Evolutionary conservation across 2,329 filamentous ascomycete genomes (phyloP).

Genomic region (Keithomyces neogunnii): DNA sequence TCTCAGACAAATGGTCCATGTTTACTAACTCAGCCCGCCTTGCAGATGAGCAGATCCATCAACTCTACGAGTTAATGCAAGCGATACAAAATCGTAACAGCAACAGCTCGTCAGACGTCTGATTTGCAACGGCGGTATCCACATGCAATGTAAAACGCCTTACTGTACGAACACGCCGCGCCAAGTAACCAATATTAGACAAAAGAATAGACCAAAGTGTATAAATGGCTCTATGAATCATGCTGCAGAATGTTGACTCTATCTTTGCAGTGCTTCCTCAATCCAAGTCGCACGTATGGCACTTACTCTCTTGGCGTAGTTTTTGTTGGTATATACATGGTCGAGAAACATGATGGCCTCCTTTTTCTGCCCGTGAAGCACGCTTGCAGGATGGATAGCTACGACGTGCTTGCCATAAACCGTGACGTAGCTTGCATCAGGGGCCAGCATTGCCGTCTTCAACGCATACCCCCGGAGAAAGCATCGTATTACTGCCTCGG

Average conservation of each 20-base stretch:
- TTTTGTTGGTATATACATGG: conserved; percentile 58
- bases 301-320: conserved; percentile 59
- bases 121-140: neutral
- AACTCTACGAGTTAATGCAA: conserved; percentile 91
- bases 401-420: conserved; percentile 52
- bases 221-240: too few relatives aligned
- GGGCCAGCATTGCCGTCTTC: conserved; percentile 52
- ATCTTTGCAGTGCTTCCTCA: conserved; percentile 33
- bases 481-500: conserved; percentile 47
- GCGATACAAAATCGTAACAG: conserved; percentile 48
- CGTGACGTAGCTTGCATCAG: conserved; percentile 54
- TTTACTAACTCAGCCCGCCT: neutral
- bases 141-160: neutral
- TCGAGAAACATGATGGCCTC: conserved; percentile 63
- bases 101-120: conserved; percentile 19
- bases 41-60: conserved; percentile 82
- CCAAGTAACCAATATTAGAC: too few relatives aligned
- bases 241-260: neutral
- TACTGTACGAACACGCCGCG: neutral
- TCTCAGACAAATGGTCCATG: neutral
- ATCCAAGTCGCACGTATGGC: conserved; percentile 54
- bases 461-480: conserved; percentile 54
- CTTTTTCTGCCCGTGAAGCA: conserved; percentile 52
- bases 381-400: conserved; percentile 54
- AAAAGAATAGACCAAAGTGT: too few relatives aligned